Percentiles rank a stretch among this genome's conserved stretches.
Evolutionary conservation across 768 basidiomycete genomes (phyloP).

Genomic region (Mycena capillaripes): DNA sequence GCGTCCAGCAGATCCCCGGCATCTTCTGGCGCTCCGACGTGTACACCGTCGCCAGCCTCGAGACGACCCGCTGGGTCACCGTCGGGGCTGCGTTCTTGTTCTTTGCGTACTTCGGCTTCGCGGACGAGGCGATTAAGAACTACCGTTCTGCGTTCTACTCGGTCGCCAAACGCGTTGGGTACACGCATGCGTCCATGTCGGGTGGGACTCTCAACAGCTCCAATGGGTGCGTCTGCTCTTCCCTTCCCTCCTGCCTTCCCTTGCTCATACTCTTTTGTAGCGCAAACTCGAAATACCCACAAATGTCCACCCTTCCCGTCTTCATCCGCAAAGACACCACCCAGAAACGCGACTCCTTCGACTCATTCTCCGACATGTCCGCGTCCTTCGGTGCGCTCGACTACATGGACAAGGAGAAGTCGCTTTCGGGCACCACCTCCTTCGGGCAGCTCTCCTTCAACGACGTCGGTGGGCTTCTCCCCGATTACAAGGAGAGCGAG

Average conservation of each 20-base stretch:
- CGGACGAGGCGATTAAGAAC: constrained; percentile 68
- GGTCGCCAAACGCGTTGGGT: constrained; percentile 43
- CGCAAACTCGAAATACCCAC: neutral
- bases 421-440: no score
- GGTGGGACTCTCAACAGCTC: no score
- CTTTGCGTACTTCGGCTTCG: constrained; percentile 79
- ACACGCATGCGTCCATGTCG: no score
- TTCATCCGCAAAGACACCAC: neutral
- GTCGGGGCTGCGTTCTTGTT: constrained; percentile 67
- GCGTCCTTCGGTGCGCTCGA: neutral
- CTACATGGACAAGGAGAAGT: neutral
- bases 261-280: neutral
- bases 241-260: no score
- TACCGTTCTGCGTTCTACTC: constrained; percentile 59
- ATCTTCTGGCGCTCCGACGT: constrained; percentile 56
- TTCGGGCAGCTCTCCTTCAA: no score
- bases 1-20: constrained; percentile 57
- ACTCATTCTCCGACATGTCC: neutral
- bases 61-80: constrained; percentile 64
- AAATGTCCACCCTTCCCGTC: neutral
- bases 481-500: no score
- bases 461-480: no score
- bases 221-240: no score
- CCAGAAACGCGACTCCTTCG: neutral
- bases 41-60: constrained; percentile 44